Evolutionary conservation across 768 basidiomycete genomes (phyloP).

Genomic region (Leccinum fibrillosum): DNA sequence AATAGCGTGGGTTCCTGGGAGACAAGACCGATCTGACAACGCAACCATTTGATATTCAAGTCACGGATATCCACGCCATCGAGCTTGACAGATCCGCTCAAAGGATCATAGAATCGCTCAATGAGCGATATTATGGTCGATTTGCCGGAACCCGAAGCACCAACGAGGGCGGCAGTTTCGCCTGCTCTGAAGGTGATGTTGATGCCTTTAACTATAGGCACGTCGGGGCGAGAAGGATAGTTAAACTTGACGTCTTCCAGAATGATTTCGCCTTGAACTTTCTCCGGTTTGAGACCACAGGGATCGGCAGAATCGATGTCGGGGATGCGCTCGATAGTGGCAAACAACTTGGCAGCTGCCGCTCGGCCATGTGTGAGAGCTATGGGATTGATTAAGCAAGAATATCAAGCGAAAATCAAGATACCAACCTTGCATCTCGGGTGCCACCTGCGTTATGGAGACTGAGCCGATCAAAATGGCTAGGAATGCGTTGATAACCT

Average conservation of each 20-base stretch:
- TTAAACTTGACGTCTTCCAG: neutral
- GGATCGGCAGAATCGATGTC: neutral
- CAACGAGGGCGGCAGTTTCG: neutral
- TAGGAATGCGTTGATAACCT: no score
- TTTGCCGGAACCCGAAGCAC: neutral
- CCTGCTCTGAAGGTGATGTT: neutral
- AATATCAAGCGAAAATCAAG: no score
- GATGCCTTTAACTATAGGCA: neutral
- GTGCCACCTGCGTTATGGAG: no score
- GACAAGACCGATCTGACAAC: neutral
- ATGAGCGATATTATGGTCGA: neutral
- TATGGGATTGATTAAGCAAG: neutral
- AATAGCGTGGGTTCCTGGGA: conserved; percentile 35
- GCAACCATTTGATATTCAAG: neutral
- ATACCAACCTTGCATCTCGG: no score
- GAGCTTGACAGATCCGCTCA: neutral
- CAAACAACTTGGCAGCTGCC: neutral
- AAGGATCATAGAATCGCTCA: neutral
- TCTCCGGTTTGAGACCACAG: neutral
- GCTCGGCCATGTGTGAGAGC: neutral
- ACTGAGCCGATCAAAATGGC: no score
- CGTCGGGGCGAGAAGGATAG: neutral
- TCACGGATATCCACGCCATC: neutral
- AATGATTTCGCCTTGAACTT: neutral
- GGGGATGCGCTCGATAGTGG: neutral